Conservation (phyloP, 495 filamentous ascomycete species). For the Cairneyella variabilis region DNA sequence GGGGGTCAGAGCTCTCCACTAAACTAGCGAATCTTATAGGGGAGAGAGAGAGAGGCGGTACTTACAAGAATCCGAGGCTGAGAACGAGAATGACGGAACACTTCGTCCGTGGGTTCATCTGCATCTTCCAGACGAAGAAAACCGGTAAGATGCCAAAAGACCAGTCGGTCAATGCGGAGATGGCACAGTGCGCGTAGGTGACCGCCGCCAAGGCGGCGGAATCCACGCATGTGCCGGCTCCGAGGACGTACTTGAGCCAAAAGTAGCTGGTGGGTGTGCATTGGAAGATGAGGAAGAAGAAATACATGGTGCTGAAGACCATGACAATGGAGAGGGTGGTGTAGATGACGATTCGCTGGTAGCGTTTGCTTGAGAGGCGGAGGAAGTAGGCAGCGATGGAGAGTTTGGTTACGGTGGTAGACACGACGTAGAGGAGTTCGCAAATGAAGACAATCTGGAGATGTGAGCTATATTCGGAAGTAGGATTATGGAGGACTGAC, state of each 20-base stretch:
- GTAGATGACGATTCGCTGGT: slow-evolving; percentile 35
- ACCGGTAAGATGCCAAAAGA: slow-evolving; percentile 40
- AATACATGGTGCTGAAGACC: slow-evolving; percentile 33
- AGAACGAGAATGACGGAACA: slow-evolving; percentile 32
- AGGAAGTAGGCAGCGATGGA: slow-evolving; percentile 41
- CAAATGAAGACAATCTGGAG: slow-evolving; percentile 25
- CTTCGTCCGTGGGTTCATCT: slow-evolving; percentile 35
- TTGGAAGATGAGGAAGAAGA: slow-evolving; percentile 40
- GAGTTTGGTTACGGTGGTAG: slow-evolving; percentile 35
- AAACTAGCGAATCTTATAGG: slow-evolving; percentile 7
- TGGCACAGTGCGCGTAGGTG: slow-evolving; percentile 29
- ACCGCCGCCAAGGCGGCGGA: slow-evolving; percentile 18
- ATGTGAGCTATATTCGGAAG: neutral
- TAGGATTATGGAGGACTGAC: neutral
- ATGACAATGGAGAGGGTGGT: slow-evolving; percentile 24
- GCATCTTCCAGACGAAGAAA: slow-evolving; percentile 39
- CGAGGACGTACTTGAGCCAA: slow-evolving; percentile 28
- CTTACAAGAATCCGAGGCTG: slow-evolving; percentile 31
- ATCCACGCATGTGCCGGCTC: slow-evolving; percentile 22
- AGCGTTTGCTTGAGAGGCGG: slow-evolving; percentile 32
- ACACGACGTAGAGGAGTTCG: slow-evolving; percentile 35
- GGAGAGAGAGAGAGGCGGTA: neutral
- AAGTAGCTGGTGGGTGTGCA: slow-evolving; percentile 35
- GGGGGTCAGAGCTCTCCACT: slow-evolving; percentile 11
- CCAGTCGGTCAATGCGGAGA: slow-evolving; percentile 34